Conservation (phyloP, 768 basidiomycete species). For the Sarcodon sp. region DNA sequence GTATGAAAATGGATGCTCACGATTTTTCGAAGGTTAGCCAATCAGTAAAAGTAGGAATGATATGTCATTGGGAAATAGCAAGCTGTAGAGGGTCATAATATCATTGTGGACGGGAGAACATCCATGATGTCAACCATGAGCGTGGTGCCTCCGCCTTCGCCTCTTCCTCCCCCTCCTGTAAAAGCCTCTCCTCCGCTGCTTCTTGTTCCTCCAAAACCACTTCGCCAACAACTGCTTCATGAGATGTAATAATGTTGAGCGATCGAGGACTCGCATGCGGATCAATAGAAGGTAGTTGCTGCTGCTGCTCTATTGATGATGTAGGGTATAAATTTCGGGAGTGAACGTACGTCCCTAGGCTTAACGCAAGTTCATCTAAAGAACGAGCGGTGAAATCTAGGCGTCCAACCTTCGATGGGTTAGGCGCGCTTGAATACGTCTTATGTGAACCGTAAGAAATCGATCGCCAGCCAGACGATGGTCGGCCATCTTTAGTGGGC, state of each 20-base stretch:
- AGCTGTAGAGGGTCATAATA: too few species aligned
- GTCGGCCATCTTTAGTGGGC: neutral
- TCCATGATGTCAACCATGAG: constrained; percentile 57
- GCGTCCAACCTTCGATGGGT: too few species aligned
- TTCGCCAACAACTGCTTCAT: constrained; percentile 54
- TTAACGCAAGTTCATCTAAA: too few species aligned
- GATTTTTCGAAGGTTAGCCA: too few species aligned
- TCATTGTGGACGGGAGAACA: constrained; percentile 23
- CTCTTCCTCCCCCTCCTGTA: constrained; percentile 42
- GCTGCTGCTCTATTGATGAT: neutral
- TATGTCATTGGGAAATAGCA: too few species aligned
- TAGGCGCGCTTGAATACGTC: too few species aligned
- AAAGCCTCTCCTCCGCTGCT: constrained; percentile 36
- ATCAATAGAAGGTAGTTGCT: neutral
- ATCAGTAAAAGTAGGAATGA: too few species aligned
- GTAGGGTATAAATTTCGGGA: neutral
- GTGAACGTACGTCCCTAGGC: too few species aligned
- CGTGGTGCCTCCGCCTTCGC: constrained; percentile 29
- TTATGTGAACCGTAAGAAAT: too few species aligned
- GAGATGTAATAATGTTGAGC: constrained; percentile 30
- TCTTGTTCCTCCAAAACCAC: constrained; percentile 59
- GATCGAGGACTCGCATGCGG: constrained; percentile 7
- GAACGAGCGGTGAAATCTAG: too few species aligned
- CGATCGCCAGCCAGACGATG: neutral
- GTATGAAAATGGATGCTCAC: too few species aligned